phyloP scores from a whole-genome alignment of 106 monocot species.

The Hemerocallis citrina region DNA sequence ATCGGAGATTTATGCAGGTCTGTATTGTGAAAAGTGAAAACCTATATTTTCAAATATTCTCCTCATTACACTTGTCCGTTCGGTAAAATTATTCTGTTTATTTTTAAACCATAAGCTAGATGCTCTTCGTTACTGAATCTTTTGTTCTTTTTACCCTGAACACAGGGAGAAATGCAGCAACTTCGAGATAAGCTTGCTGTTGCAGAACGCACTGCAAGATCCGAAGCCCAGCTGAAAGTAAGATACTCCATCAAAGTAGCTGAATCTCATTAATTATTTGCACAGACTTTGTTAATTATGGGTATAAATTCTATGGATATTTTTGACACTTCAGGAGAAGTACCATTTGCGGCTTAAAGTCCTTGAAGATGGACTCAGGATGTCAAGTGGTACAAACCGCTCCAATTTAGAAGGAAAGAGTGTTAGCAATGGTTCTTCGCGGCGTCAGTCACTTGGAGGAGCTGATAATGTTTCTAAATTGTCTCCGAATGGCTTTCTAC shows the following conservation, averaged over 20 bases:
- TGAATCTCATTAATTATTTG: not conserved
- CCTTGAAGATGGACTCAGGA: slow-evolving; percentile 79
- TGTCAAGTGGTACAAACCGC: slow-evolving; percentile 37
- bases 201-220: slow-evolving; percentile 75
- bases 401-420: slow-evolving; percentile 31
- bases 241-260: not conserved
- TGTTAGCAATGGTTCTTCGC: slow-evolving; percentile 56
- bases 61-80: too few species aligned
- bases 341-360: slow-evolving; percentile 78
- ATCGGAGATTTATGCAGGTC: slow-evolving; percentile 94
- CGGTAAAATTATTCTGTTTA: too few species aligned
- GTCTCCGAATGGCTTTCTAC: slow-evolving; percentile 46
- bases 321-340: slow-evolving; percentile 50
- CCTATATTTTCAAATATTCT: too few species aligned
- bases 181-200: slow-evolving; percentile 87
- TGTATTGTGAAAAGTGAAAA: not conserved
- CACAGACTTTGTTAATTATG: not conserved
- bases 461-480: slow-evolving; percentile 52
- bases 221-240: slow-evolving; percentile 90
- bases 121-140: not conserved
- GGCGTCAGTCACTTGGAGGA: slow-evolving; percentile 86
- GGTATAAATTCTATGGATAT: not conserved
- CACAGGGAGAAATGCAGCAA: slow-evolving; percentile 98
- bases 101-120: not conserved
- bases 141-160: too few species aligned